Percentiles rank a stretch among this genome's conserved stretches.
These are phyloP conservation scores for Penicillium palitans DNA, from an alignment of 2,329 filamentous ascomycete species.

Conservation along the genomic window DNA sequence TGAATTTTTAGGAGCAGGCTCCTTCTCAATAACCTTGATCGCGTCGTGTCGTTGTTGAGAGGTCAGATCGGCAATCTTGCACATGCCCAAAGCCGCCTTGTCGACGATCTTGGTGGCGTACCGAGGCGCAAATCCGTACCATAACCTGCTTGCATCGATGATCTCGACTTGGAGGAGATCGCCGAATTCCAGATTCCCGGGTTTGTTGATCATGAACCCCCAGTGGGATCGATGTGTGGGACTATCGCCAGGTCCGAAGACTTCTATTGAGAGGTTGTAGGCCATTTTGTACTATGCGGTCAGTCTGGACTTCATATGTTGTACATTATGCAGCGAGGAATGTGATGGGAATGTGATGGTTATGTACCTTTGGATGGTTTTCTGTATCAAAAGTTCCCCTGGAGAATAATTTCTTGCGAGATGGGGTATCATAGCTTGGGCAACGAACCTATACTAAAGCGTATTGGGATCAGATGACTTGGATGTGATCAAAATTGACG, in stretches of 20 bases:
- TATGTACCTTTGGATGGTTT: background rate
- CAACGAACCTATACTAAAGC: background rate
- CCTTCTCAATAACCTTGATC: conserved; percentile 21
- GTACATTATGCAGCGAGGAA: background rate
- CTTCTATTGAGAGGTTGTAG: conserved; percentile 25
- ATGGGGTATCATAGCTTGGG: background rate
- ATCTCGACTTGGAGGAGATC: conserved; percentile 31
- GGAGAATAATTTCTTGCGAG: background rate
- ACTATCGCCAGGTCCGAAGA: conserved; percentile 27
- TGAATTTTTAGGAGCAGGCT: conserved; percentile 24
- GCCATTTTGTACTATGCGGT: conserved; percentile 6
- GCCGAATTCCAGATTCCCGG: conserved; percentile 16
- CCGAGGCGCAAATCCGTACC: conserved; percentile 27
- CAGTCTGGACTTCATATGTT: background rate
- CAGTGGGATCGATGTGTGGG: conserved; percentile 28
- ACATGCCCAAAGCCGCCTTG: conserved; percentile 26
- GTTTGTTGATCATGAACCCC: conserved; percentile 27
- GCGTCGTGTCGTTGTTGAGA: conserved; percentile 20
- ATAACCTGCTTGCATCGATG: conserved; percentile 23
- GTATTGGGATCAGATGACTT: conserved; percentile 3
- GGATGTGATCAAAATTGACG: conserved; percentile 1
- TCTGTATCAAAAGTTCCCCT: background rate
- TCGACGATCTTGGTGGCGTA: conserved; percentile 24
- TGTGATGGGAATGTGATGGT: background rate
- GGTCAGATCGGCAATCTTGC: conserved; percentile 19